Evolutionary conservation across 2,329 filamentous ascomycete species (phyloP), one percentile per base, ranked within the genome.

Genomic region (Seiridium unicorne): DNA sequence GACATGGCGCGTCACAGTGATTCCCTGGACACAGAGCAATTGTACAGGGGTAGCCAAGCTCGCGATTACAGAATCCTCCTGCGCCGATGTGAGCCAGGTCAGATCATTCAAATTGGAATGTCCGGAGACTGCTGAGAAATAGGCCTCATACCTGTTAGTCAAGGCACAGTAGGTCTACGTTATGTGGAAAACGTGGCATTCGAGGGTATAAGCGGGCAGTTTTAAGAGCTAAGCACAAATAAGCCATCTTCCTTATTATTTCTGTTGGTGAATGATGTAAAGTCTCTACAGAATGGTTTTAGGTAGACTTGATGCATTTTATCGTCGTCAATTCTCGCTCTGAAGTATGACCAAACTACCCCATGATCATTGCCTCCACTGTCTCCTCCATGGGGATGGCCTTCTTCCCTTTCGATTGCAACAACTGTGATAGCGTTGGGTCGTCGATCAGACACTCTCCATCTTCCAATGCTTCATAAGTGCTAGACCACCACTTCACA

Each of bases 381-480:
- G 62, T 69, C 57, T 70, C 67, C 60, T 72, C 66, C 9, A 73
- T 40, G 1, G 60, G 51, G 47, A 64, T 66, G 1, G 68, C 61
- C 63, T 61, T 66, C 57, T 64, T 59, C 13, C 70, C 70, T 46
- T 68, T 65, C 6, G 63, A 66, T 1, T 58, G 62, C n/a, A 83
- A 61, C n/a, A 80, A 61, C 4, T 67, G 67, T 1, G 73, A 71
- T 34, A 83, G 68, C 3, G 63, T 67, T 1, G 64, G 60, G 48
- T 81, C 69, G 36, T 73, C 66, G 31, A 72, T 57, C 18, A 64
- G 40, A 35, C 66, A 68, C 66, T 73, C 71, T 0, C 70, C 67
- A 3, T 60, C 63, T 56, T 66, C 63, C 4, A 72, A 61, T 44
- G 70, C 71, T 34, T 64, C 67, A 26, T 72, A 73, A 26, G 69